Evolutionary conservation across 805 yeast genomes (phyloP), one percentile per base, ranked within the genome.

Genomic region (Ogataea saltuana): DNA sequence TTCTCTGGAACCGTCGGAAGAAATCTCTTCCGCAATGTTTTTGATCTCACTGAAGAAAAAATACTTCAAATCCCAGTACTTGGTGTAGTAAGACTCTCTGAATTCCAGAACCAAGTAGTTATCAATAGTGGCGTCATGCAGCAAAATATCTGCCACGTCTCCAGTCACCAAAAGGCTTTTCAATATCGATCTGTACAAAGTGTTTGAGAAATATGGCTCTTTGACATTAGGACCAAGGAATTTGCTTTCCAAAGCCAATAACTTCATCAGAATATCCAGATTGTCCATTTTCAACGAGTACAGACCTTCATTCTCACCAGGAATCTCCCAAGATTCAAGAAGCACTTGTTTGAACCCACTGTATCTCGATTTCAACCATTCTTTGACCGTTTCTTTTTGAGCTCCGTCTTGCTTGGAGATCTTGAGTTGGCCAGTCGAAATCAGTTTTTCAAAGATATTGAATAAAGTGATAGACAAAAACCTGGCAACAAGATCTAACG

Each of bases 11-110:
- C 41, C 44, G 5, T 46, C 47, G 7, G 39, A 41, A 26, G 61
- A 56, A 45, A 59, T 52, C 10, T 60, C 64, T 12, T 51, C 48
- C 1, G 63, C 35, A 2, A 55, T 44, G 4, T 60, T 57, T 27
- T 46, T 52, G 17, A 80, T 60, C 51, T 75, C 81, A 28, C 72
- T 67, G 57, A 83, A 80, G 51, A 87, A 83, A 57, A 82, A 85
- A 58, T 71, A 88, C 53, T 89, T 87, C 44, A 91, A 64, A 60
- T 91, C 99, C 70, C 86, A 86, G 61, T 75, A 78, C 52, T 72
- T 71, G 22, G 57, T 55, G 56, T 82, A 82, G 47, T 76, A 80
- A 20, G 67, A 68, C 17, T 73, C 79, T 21, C 71, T 55, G 55
- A 85, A 86, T 58, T 84, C 88, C 31, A 60, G 33, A 3, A 61